phyloP scores from a whole-genome alignment of 2,329 filamentous ascomycete species.

The Phialophora tarda region DNA sequence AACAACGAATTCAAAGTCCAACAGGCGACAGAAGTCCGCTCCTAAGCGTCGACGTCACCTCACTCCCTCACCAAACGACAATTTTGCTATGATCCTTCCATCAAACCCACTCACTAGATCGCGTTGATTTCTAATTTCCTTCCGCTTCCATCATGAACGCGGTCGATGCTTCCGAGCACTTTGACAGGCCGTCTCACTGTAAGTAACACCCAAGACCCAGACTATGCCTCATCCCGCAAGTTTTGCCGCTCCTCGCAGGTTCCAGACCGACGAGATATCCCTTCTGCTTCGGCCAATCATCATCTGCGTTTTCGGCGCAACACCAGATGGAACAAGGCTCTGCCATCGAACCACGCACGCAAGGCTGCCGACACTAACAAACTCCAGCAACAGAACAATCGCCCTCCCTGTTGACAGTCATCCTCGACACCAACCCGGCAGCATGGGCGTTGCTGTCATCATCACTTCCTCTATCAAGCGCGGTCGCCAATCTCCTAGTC shows the following conservation, averaged over 20 bases:
- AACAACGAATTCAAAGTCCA: not conserved
- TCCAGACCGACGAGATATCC: not conserved
- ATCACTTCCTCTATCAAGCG: conserved; percentile 78
- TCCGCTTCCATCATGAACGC: conserved; percentile 62
- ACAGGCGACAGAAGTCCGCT: not conserved
- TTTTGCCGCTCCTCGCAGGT: conserved; percentile 6
- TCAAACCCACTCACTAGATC: not conserved
- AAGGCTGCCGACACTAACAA: conserved; percentile 1
- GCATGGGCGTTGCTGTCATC: conserved; percentile 82
- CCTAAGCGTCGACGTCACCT: not conserved
- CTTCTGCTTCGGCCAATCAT: conserved; percentile 9
- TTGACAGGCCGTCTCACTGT: conserved; percentile 56
- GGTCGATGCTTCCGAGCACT: conserved; percentile 66
- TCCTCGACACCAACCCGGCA: conserved; percentile 95
- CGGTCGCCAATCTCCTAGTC: conserved; percentile 86
- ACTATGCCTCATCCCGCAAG: conserved; percentile 17
- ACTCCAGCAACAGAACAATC: conserved; percentile 55
- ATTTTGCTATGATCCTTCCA: not conserved
- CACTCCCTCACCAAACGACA: not conserved
- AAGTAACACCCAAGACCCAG: conserved; percentile 24
- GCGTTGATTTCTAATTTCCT: conserved; percentile 8
- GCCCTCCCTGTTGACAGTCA: conserved; percentile 84
- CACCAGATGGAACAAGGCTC: not conserved
- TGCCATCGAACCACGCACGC: conserved; percentile 3
- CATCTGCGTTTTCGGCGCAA: conserved; percentile 25